phyloP scores from a whole-genome alignment of 768 basidiomycete genomes.

The Gymnopilus dilepis region DNA sequence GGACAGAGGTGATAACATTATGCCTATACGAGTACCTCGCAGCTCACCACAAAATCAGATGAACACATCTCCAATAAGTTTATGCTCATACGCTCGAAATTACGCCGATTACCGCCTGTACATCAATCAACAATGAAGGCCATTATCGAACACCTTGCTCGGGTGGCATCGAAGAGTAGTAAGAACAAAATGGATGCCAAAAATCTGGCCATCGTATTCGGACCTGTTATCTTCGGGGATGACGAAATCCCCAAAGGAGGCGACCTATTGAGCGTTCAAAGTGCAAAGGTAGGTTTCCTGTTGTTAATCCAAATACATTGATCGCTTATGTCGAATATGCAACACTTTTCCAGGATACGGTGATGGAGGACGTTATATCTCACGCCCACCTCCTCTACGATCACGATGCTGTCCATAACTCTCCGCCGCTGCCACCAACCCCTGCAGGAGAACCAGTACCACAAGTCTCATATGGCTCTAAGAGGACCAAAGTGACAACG shows the following conservation, averaged over 20 bases:
- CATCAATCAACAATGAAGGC: conserved; percentile 86
- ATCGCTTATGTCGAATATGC: neutral
- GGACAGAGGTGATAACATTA: conserved; percentile 59
- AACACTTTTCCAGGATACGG: conserved; percentile 39
- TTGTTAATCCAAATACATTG: neutral
- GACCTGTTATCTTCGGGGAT: conserved; percentile 88
- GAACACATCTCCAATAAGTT: conserved; percentile 77
- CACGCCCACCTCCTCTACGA: conserved; percentile 73
- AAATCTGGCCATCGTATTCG: conserved; percentile 92
- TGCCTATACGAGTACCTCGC: neutral
- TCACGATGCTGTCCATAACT: conserved; percentile 49
- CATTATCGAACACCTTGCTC: conserved; percentile 81
- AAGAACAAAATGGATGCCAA: conserved; percentile 95
- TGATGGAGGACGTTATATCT: conserved; percentile 88
- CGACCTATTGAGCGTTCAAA: conserved; percentile 78
- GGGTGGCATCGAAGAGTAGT: conserved; percentile 66
- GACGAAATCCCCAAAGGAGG: conserved; percentile 84
- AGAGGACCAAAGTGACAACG: conserved; percentile 66
- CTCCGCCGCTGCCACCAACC: conserved; percentile 77
- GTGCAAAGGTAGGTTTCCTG: conserved; percentile 61
- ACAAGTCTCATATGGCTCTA: conserved; percentile 68
- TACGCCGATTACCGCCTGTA: conserved; percentile 80
- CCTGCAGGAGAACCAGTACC: conserved; percentile 68
- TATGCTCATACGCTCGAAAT: conserved; percentile 81
- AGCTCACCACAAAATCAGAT: conserved; percentile 43